Evolutionary conservation across 352 stramenopile genomes (phyloP), one percentile per base, ranked within the genome.

Genomic region (Phytophthora aleatoria): DNA sequence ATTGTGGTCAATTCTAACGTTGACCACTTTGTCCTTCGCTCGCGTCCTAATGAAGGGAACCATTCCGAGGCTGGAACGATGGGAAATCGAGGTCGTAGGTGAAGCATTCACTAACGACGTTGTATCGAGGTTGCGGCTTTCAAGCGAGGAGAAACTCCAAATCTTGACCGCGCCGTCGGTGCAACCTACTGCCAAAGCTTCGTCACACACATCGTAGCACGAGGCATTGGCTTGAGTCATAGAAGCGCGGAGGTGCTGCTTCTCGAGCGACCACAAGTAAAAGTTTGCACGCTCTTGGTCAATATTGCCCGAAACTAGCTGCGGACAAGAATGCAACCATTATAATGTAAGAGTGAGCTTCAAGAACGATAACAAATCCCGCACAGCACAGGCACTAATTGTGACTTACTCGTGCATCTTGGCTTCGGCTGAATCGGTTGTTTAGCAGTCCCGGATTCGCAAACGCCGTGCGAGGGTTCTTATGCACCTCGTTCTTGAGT

Each of bases 201-300:
- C 87, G 30, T 93, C 87, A 67, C 86, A 95, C 5, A 78, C 69
- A 60, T 96, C 83, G 61, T 87, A 95, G 56, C 88, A 95, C 5
- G 85, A 77, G 0, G 85, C 88, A 30, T 78, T 81, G 2, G 71
- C 48, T 55, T 95, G 88, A 5, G 70, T 76, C 64, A 95, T 91
- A 5, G 84, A 91, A 15, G 73, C 76, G 20, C 78, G 74, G 1
- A 96, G 58, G 3, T 72, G 71, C 33, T 85, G 79, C 49, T 90
- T 85, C 30, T 94, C 78, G 7, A 96, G 64, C 7, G 80, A 91
- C 88, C 88, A 96, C 66, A 95, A 77, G 71, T 93, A 95, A 74
- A 96, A 96, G 30, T 69, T 81, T 27, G 85, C 88, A 48, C 74
- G 73, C 27, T 92, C 88, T 64, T 92, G 66, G 49, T 91, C 74